Evolutionary conservation across 2,329 filamentous ascomycete species (phyloP).

Genomic region (Pseudopyrenochaeta lycopersici): DNA sequence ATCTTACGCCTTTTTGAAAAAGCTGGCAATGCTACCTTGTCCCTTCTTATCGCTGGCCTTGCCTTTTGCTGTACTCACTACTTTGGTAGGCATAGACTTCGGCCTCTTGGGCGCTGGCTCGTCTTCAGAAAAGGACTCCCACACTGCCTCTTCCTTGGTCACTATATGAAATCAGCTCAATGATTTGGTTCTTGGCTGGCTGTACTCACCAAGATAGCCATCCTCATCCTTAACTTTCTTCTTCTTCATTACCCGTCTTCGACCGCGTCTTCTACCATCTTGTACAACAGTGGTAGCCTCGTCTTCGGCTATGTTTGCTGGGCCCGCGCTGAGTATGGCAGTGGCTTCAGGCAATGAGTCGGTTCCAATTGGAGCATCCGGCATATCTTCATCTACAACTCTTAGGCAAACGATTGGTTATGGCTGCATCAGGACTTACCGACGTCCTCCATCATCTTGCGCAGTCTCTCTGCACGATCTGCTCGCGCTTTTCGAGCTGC

Average conservation of each 20-base stretch:
- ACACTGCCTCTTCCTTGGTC: constrained; percentile 82
- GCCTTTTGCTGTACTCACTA: constrained; percentile 60
- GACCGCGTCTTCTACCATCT: constrained; percentile 76
- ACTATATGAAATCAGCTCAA: constrained; percentile 63
- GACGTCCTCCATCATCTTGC: constrained; percentile 79
- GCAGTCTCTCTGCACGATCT: constrained; percentile 72
- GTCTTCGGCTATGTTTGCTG: constrained; percentile 30
- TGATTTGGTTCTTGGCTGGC: constrained; percentile 9
- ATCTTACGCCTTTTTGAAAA: constrained; percentile 79
- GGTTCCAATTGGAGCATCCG: constrained; percentile 59
- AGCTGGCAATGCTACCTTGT: constrained; percentile 89
- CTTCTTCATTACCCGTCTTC: constrained; percentile 85
- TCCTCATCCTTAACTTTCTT: constrained; percentile 87
- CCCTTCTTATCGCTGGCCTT: constrained; percentile 59
- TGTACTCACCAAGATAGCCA: constrained; percentile 79
- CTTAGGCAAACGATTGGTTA: constrained; percentile 19
- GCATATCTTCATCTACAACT: constrained; percentile 63
- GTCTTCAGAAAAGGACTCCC: constrained; percentile 95
- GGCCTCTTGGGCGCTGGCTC: constrained; percentile 70
- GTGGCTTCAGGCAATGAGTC: constrained; percentile 49
- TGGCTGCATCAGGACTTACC: constrained; percentile 50
- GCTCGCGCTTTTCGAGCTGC: constrained; percentile 59
- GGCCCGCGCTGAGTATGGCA: constrained; percentile 24
- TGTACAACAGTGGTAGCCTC: constrained; percentile 58
- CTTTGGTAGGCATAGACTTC: constrained; percentile 53